These are phyloP conservation scores for Trametes polyzona DNA, from an alignment of 1,284 basidiomycete genomes.

Conservation along the genomic window DNA sequence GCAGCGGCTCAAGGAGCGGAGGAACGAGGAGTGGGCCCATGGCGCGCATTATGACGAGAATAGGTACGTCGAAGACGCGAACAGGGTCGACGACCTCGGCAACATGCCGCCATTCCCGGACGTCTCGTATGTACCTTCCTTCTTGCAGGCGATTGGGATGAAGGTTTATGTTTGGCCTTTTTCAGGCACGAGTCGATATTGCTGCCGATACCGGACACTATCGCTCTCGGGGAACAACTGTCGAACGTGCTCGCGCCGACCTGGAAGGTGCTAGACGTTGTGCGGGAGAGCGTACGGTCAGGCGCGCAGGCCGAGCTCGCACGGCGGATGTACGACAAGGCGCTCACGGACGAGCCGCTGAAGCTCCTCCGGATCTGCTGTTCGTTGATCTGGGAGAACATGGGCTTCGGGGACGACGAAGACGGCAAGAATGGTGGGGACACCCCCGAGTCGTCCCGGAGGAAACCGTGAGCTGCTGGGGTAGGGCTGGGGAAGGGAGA, in stretches of 20 bases:
- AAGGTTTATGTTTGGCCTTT: neutral
- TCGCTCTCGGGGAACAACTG: conserved; percentile 29
- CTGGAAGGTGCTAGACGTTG: conserved; percentile 29
- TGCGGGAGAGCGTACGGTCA: conserved; percentile 30
- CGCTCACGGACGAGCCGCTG: conserved; percentile 35
- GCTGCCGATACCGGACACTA: conserved; percentile 28
- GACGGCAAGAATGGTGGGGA: conserved; percentile 16
- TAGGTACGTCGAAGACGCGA: conserved; percentile 11
- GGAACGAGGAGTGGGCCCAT: conserved; percentile 47
- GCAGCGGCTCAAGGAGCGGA: conserved; percentile 44
- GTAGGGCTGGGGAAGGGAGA: neutral
- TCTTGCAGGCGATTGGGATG: neutral
- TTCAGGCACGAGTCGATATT: conserved; percentile 8
- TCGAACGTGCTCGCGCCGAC: conserved; percentile 36
- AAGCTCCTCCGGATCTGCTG: conserved; percentile 34
- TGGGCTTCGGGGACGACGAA: conserved; percentile 22
- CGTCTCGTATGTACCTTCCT: conserved; percentile 27
- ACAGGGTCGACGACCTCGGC: conserved; percentile 18
- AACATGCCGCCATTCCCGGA: conserved; percentile 32
- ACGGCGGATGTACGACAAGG: conserved; percentile 35
- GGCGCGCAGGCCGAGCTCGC: conserved; percentile 35
- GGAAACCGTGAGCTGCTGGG: neutral
- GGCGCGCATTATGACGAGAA: conserved; percentile 1
- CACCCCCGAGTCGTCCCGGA: neutral
- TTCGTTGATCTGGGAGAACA: conserved; percentile 34